phyloP scores from a whole-genome alignment of 768 basidiomycete genomes.

The Glaciozyma martinii region DNA sequence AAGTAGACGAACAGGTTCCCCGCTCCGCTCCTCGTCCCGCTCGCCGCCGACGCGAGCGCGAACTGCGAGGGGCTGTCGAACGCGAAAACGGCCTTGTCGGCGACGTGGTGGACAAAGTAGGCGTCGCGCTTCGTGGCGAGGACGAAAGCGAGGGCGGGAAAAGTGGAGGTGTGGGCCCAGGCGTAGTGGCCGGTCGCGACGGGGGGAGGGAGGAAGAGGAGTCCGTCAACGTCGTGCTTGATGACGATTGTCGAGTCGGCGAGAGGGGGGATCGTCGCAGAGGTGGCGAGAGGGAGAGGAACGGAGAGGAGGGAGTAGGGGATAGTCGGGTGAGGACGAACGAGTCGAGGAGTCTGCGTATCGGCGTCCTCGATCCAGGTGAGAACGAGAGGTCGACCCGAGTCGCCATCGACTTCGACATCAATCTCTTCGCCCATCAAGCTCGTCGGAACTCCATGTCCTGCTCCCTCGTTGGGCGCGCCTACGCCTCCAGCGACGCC shows the following conservation, averaged over 20 bases:
- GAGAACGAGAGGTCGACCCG: constrained; percentile 57
- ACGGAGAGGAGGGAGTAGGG: constrained; percentile 51
- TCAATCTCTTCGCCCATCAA: constrained; percentile 83
- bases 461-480: constrained; percentile 52
- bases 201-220: constrained; percentile 46
- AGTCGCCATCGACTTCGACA: constrained; percentile 69
- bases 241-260: constrained; percentile 47
- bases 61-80: constrained; percentile 24
- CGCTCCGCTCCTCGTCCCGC: background rate
- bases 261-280: constrained; percentile 19
- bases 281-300: constrained; percentile 48
- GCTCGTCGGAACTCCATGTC: constrained; percentile 47
- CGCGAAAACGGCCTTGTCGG: constrained; percentile 48
- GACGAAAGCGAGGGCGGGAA: constrained; percentile 83
- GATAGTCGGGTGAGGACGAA: constrained; percentile 10
- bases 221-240: constrained; percentile 67
- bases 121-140: constrained; percentile 86
- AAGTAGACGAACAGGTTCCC: constrained; percentile 31
- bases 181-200: constrained; percentile 30
- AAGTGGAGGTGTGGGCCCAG: constrained; percentile 76
- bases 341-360: constrained; percentile 38
- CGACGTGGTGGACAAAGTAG: constrained; percentile 70
- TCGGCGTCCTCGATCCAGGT: constrained; percentile 54
- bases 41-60: background rate
- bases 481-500: constrained; percentile 52